Percentiles rank a stretch among this genome's conserved stretches.
Conservation (phyloP, 129 eudicot species). For the Kitagawia praeruptora region DNA sequence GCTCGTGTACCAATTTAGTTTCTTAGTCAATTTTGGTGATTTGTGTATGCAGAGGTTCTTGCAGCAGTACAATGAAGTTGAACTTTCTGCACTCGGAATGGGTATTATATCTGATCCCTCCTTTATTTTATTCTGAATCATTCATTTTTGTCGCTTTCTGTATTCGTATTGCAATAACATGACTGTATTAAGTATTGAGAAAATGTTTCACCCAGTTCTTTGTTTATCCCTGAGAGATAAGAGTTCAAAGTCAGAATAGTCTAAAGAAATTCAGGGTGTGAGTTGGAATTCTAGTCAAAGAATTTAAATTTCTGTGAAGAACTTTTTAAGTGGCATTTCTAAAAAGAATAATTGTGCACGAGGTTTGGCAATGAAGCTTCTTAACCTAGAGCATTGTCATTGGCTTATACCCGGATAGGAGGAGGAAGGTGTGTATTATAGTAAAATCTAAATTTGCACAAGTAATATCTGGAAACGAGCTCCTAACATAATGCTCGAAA, state of each 20-base stretch:
- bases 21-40: background rate
- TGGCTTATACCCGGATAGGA: background rate
- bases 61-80: slow-evolving; percentile 12
- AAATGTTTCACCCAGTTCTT: no score
- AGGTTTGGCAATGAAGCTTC: background rate
- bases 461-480: background rate
- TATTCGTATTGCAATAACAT: background rate
- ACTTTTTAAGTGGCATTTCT: no score
- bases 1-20: background rate
- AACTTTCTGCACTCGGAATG: slow-evolving; percentile 11
- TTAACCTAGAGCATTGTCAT: background rate
- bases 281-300: background rate
- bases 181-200: background rate
- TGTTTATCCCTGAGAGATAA: no score
- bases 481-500: background rate
- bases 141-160: background rate
- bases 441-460: background rate
- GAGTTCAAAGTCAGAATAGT: no score
- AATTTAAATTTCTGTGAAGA: background rate
- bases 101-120: background rate
- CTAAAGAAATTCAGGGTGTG: background rate
- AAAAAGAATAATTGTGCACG: background rate
- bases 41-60: slow-evolving; percentile 8
- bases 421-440: background rate
- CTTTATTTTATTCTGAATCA: background rate